These are phyloP conservation scores for Picea glauca DNA, from an alignment of 75 land plant species.

Conservation along the genomic window DNA sequence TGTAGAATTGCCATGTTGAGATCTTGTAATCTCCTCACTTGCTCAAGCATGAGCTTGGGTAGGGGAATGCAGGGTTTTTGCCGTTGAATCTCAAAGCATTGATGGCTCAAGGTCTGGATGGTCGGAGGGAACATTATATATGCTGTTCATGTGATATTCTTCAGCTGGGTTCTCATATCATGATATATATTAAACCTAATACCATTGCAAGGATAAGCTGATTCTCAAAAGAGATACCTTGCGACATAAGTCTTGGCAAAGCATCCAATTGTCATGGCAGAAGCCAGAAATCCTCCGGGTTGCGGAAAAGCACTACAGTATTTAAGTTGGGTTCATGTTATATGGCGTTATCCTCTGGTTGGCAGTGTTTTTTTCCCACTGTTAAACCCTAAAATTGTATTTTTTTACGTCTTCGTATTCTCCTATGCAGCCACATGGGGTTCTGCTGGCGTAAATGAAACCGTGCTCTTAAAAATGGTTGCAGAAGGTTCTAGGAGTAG, in stretches of 20 bases:
- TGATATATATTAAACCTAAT: too few relatives aligned
- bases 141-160: neutral
- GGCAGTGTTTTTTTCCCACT: neutral
- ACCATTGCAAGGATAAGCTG: too few relatives aligned
- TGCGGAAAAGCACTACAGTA: neutral
- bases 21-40: neutral
- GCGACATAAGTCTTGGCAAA: neutral
- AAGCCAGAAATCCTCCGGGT: conserved; percentile 7
- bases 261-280: neutral
- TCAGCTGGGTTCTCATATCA: too few relatives aligned
- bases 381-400: neutral
- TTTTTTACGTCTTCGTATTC: neutral
- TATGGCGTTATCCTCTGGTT: neutral
- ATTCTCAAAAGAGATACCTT: too few relatives aligned
- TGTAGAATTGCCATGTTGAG: neutral
- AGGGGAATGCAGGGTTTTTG: neutral
- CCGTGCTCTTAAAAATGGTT: too few relatives aligned
- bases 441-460: neutral
- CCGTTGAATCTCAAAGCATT: neutral
- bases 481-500: neutral
- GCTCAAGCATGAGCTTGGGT: too few relatives aligned
- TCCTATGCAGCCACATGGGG: neutral
- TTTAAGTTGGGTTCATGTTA: neutral
- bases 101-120: neutral
- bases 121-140: neutral